Evolutionary conservation across 176 grass and related monocot genomes (phyloP).

Genomic region (Cymbopogon citratus): DNA sequence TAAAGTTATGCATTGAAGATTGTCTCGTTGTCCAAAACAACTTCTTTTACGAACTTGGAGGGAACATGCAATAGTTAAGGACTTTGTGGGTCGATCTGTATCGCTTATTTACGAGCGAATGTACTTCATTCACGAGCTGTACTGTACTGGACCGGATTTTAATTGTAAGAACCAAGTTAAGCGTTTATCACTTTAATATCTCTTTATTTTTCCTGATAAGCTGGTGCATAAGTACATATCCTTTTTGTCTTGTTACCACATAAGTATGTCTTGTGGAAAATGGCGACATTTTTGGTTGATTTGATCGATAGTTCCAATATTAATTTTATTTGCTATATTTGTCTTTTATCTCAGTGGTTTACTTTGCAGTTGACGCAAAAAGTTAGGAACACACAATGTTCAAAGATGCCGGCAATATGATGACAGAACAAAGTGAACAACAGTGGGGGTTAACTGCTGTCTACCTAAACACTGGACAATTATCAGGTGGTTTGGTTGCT

Average conservation of each 20-base stretch:
- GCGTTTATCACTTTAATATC: neutral
- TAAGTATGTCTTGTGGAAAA: neutral
- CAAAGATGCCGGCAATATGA: constrained; percentile 35
- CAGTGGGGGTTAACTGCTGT: neutral
- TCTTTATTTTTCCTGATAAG: neutral
- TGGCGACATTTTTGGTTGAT: neutral
- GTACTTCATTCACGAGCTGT: no score
- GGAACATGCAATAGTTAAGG: no score
- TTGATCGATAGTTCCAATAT: neutral
- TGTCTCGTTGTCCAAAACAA: no score
- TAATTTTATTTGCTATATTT: neutral
- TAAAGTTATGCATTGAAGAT: no score
- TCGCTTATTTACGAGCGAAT: no score
- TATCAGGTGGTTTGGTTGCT: constrained; percentile 33
- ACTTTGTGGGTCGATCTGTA: no score
- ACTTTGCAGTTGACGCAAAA: constrained; percentile 3
- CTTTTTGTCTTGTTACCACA: neutral
- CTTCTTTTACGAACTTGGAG: no score
- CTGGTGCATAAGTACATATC: neutral
- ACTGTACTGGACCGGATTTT: no score
- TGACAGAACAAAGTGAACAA: constrained; percentile 3
- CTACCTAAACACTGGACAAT: constrained; percentile 35
- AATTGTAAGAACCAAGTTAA: no score
- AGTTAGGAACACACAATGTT: constrained; percentile 4
- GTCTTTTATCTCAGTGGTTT: neutral